Percentiles rank a stretch among this genome's conserved stretches.
These are phyloP conservation scores for Sclerotinia spermophila DNA, from an alignment of 2,329 filamentous ascomycete species.

Conservation along the genomic window DNA sequence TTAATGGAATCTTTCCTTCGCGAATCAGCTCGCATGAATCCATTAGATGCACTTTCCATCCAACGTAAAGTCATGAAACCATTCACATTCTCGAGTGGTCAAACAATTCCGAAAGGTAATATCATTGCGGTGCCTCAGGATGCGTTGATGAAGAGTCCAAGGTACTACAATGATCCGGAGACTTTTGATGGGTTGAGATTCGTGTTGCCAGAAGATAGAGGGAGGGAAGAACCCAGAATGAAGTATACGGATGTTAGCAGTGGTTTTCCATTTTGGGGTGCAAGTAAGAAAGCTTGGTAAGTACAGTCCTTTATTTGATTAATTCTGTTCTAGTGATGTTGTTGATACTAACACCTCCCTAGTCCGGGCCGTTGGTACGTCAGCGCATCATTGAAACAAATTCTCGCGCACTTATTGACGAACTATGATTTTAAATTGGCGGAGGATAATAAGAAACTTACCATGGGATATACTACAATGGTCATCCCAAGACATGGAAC, in stretches of 20 bases:
- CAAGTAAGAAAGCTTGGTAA: not conserved
- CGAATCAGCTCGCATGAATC: not conserved
- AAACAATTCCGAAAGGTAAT: not conserved
- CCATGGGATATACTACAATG: slow-evolving; percentile 1
- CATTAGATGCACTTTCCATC: not conserved
- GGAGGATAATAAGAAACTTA: not conserved
- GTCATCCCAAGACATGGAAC: slow-evolving; percentile 1
- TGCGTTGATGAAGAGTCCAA: not conserved
- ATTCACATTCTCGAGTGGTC: not conserved
- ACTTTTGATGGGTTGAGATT: slow-evolving; percentile 1
- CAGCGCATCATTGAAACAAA: not conserved
- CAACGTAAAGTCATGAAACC: slow-evolving; percentile 11
- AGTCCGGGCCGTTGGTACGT: slow-evolving; percentile 4
- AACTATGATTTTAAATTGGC: not conserved
- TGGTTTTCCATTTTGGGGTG: not conserved
- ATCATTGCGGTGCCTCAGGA: not conserved
- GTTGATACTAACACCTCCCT: not conserved
- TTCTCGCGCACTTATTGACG: not conserved
- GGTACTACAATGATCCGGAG: not conserved
- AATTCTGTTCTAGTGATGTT: not conserved
- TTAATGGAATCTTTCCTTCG: not conserved
- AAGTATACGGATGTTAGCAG: slow-evolving; percentile 4
- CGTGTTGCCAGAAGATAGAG: not conserved
- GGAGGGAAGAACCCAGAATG: not conserved
- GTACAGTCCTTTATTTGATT: not conserved